Evolutionary conservation across 192 early-diverging fungal species (phyloP), one percentile per base, ranked within the genome.

Genomic region (Coemansia sp.): DNA sequence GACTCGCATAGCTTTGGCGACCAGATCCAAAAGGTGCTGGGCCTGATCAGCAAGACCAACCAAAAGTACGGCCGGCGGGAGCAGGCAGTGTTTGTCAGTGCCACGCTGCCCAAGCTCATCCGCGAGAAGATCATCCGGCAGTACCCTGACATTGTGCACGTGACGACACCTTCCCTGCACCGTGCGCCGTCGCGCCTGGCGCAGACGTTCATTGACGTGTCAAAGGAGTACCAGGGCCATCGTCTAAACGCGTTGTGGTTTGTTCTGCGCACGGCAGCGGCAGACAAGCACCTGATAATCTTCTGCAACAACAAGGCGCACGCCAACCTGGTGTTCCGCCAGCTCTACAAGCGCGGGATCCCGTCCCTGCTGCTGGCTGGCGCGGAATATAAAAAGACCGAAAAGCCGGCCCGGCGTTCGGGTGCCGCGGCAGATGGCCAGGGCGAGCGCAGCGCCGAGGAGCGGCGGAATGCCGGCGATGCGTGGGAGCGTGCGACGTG

Each of bases 141-240:
- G 4, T 78, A 85, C 14, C 80, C 86, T 0, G 74, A 62, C 1
- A 46, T 87, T 44, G 64, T 76, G 29, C 80, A 80, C 45, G 82
- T 92, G 35, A 85, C 90, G 0, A 93, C 91, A 1, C 84, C 87
- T 3, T 75, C 76, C 0, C 56, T 97, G 44, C 94, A 97, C 64
- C 71, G 81, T 17, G 82, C 85, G 3, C 78, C 85, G 22, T 79
- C 82, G 18, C 78, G 77, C n/a, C 73, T 91, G 22, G 61, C 80
- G 49, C 94, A 97, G 58, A 74, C 78, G 9, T 94, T 94, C 54
- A 56, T 96, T 27, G 83, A 88, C 38, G 59, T 90, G 10, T 51
- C 64, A 0, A 68, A 80, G 47, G 61, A 81, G 7, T 87, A 75
- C 51, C 79, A 82, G 58, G 77, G 81, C 51, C 78, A 87, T 51